Evolutionary conservation across 1,139 yeast species (phyloP).

Genomic region (Spencermartinsiella ligniputridi): DNA sequence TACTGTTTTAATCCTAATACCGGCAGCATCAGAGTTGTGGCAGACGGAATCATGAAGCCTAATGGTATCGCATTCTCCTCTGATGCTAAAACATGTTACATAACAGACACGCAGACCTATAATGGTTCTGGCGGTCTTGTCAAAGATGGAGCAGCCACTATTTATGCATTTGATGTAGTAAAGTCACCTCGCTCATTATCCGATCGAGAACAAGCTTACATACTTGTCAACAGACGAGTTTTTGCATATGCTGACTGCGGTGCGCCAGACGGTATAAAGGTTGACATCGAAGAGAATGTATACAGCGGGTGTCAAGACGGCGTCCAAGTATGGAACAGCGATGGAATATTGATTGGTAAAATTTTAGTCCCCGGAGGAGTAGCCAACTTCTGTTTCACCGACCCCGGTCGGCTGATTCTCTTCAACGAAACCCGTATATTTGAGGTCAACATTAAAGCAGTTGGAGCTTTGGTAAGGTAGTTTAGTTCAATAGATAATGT

Average conservation of each 20-base stretch:
- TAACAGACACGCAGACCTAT: constrained; percentile 26
- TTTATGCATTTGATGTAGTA: constrained; percentile 25
- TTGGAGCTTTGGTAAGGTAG: constrained; percentile 12
- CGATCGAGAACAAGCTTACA: constrained; percentile 9
- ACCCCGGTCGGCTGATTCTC: constrained; percentile 20
- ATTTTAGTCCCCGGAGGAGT: constrained; percentile 21
- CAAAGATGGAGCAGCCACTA: constrained; percentile 17
- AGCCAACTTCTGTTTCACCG: constrained; percentile 17
- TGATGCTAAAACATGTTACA: constrained; percentile 23
- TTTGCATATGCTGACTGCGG: constrained; percentile 28
- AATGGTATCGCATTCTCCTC: constrained; percentile 28
- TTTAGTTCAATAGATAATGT: too few species aligned
- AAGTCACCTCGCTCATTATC: constrained; percentile 9
- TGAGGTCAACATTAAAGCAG: constrained; percentile 18
- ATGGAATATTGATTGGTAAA: constrained; percentile 28
- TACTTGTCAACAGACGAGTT: constrained; percentile 22
- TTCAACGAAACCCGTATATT: constrained; percentile 23
- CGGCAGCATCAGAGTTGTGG: constrained; percentile 24
- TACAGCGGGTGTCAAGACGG: constrained; percentile 30
- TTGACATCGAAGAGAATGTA: constrained; percentile 27
- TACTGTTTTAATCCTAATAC: constrained; percentile 25
- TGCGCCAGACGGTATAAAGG: constrained; percentile 31
- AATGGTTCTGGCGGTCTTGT: constrained; percentile 9
- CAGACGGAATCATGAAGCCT: constrained; percentile 25
- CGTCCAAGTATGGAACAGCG: constrained; percentile 29